Conservation (phyloP, 2,329 filamentous ascomycete species). For the Lachnellula hyalina region DNA sequence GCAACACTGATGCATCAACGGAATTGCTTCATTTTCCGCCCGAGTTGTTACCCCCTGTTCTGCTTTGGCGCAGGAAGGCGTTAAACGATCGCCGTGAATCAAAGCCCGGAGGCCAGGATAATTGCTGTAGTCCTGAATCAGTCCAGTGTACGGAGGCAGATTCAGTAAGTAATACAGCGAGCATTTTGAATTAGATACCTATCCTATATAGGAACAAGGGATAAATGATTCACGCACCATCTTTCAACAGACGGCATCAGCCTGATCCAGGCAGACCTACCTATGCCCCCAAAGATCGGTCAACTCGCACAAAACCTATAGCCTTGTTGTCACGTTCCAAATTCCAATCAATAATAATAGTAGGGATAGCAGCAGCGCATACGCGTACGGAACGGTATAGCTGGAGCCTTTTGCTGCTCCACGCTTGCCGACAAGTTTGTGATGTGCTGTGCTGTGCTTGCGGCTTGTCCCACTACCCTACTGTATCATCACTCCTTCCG, state of each 20-base stretch:
- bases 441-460: background rate
- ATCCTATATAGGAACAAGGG: background rate
- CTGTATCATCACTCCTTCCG: too few relatives aligned
- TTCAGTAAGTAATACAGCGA: background rate
- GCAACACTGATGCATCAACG: constrained; percentile 9
- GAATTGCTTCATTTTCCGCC: constrained; percentile 7
- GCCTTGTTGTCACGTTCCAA: background rate
- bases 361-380: background rate
- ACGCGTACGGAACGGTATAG: too few relatives aligned
- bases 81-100: constrained; percentile 13
- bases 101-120: background rate
- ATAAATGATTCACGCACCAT: background rate
- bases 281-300: background rate
- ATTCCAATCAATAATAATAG: background rate
- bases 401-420: background rate
- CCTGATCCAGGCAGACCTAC: constrained; percentile 3
- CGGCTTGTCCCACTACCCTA: background rate
- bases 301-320: background rate
- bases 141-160: background rate
- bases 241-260: constrained; percentile 4
- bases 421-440: background rate
- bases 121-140: background rate
- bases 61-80: constrained; percentile 12
- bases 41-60: constrained; percentile 8
- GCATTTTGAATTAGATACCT: background rate